Percentiles rank a stretch among this genome's conserved stretches.
Evolutionary conservation across 73 alveolate species (phyloP).

Genomic region (Uronychia setigera): DNA sequence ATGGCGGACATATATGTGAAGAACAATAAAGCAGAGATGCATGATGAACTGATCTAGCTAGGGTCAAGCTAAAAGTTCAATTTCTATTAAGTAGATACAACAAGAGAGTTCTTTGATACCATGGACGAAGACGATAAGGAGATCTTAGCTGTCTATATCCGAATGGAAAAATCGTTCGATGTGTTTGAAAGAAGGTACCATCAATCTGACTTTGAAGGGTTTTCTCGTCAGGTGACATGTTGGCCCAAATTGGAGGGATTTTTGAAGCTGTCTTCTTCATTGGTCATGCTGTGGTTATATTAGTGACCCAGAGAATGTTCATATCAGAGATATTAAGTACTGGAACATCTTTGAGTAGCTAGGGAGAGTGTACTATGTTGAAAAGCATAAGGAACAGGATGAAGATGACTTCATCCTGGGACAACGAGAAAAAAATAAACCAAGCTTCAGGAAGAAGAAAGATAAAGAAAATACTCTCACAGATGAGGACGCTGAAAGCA

Average conservation of each 20-base stretch:
- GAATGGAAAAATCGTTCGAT: constrained; percentile 2
- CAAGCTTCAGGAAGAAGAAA: not conserved
- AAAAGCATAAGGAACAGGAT: not conserved
- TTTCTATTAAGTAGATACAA: not conserved
- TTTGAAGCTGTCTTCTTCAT: not conserved
- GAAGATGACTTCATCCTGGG: not conserved
- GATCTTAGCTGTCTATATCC: not conserved
- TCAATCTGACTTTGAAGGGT: not conserved
- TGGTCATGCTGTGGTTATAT: constrained; percentile 3
- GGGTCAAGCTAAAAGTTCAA: not conserved
- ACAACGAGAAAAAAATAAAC: not conserved
- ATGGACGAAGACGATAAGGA: not conserved
- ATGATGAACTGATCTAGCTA: constrained; percentile 12
- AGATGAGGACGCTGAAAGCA: too few species aligned
- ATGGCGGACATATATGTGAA: constrained; percentile 25
- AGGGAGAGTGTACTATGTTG: not conserved
- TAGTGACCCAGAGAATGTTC: constrained; percentile 13
- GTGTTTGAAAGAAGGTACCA: constrained; percentile 11
- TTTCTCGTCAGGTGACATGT: constrained; percentile 21
- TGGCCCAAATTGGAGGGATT: constrained; percentile 35
- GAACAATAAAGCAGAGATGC: not conserved
- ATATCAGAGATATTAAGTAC: not conserved
- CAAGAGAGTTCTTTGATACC: constrained; percentile 7
- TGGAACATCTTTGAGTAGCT: not conserved
- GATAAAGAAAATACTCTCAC: not conserved